These are phyloP conservation scores for Bauhinia variegata DNA, from an alignment of 306 rosid species.

Conservation along the genomic window DNA sequence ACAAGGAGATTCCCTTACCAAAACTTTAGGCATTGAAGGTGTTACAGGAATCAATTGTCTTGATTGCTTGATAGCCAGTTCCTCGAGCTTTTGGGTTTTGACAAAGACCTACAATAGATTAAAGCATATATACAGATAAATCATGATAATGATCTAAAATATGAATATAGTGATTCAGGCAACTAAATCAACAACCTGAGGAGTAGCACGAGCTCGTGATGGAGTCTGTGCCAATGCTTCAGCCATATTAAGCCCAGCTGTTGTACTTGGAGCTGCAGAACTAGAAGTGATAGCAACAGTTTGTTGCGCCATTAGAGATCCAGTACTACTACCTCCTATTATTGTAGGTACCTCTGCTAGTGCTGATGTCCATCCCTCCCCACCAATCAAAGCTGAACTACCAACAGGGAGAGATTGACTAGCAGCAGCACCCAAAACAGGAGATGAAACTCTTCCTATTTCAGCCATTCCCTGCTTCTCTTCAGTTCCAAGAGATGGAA, in stretches of 20 bases:
- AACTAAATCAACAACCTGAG: slow-evolving; percentile 67
- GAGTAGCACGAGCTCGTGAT: slow-evolving; percentile 65
- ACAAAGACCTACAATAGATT: slow-evolving; percentile 60
- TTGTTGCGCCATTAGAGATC: slow-evolving; percentile 61
- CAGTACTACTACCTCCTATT: slow-evolving; percentile 66
- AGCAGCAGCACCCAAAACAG: slow-evolving; percentile 67
- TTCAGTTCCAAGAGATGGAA: slow-evolving; percentile 92
- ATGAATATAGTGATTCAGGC: slow-evolving; percentile 16
- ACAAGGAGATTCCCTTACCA: slow-evolving; percentile 51
- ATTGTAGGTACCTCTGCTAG: slow-evolving; percentile 79
- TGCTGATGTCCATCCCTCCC: slow-evolving; percentile 95
- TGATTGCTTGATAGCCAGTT: slow-evolving; percentile 90
- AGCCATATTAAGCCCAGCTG: slow-evolving; percentile 85
- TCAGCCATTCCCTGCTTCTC: slow-evolving; percentile 78
- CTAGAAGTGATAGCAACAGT: slow-evolving; percentile 49
- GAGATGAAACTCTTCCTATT: slow-evolving; percentile 82
- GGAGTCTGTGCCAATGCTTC: slow-evolving; percentile 91
- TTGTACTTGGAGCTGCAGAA: slow-evolving; percentile 48
- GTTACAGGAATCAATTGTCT: slow-evolving; percentile 94
- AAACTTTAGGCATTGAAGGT: slow-evolving; percentile 83
- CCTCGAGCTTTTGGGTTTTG: slow-evolving; percentile 89
- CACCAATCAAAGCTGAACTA: slow-evolving; percentile 80
- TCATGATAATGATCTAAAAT: slow-evolving; percentile 23
- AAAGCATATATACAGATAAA: slow-evolving; percentile 23
- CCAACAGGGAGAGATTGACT: slow-evolving; percentile 79